These are phyloP conservation scores for Pseudophaeomoniella oleicola DNA, from an alignment of 2,329 filamentous ascomycete genomes.

Conservation along the genomic window DNA sequence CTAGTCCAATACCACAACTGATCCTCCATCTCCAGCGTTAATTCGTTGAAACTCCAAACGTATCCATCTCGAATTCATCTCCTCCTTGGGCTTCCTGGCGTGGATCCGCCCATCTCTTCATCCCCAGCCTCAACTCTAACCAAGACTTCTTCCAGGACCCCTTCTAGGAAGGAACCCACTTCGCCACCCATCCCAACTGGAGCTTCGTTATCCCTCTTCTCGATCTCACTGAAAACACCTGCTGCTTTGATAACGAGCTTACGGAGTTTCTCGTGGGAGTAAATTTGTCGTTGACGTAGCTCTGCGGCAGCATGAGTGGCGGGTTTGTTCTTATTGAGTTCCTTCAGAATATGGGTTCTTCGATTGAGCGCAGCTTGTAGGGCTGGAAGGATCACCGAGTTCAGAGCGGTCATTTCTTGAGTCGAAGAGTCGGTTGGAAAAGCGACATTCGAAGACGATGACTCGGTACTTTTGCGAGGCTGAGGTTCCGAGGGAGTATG, in stretches of 20 bases:
- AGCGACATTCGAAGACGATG: slow-evolving; percentile 10
- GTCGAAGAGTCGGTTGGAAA: slow-evolving; percentile 30
- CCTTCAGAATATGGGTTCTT: slow-evolving; percentile 44
- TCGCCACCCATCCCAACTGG: slow-evolving; percentile 90
- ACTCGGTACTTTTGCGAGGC: slow-evolving; percentile 5
- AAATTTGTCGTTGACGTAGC: slow-evolving; percentile 49
- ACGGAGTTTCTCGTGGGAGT: slow-evolving; percentile 71
- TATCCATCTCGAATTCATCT: too few species aligned
- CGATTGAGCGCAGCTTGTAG: slow-evolving; percentile 81
- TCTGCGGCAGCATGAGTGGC: slow-evolving; percentile 22
- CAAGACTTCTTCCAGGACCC: slow-evolving; percentile 82
- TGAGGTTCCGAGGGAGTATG: slow-evolving; percentile 7
- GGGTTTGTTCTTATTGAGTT: slow-evolving; percentile 15
- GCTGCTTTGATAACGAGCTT: slow-evolving; percentile 71
- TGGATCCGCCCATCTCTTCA: too few species aligned
- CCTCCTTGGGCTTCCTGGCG: too few species aligned
- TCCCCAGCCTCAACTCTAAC: slow-evolving; percentile 82
- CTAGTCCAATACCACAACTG: too few species aligned
- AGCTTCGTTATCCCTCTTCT: slow-evolving; percentile 70
- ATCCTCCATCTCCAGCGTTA: too few species aligned
- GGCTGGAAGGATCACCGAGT: slow-evolving; percentile 83
- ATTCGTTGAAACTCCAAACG: too few species aligned
- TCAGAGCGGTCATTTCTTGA: slow-evolving; percentile 69
- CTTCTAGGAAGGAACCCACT: slow-evolving; percentile 78
- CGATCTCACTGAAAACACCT: slow-evolving; percentile 76